Evolutionary conservation across 1,284 basidiomycete genomes (phyloP).

Genomic region (Austropuccinia psidii): DNA sequence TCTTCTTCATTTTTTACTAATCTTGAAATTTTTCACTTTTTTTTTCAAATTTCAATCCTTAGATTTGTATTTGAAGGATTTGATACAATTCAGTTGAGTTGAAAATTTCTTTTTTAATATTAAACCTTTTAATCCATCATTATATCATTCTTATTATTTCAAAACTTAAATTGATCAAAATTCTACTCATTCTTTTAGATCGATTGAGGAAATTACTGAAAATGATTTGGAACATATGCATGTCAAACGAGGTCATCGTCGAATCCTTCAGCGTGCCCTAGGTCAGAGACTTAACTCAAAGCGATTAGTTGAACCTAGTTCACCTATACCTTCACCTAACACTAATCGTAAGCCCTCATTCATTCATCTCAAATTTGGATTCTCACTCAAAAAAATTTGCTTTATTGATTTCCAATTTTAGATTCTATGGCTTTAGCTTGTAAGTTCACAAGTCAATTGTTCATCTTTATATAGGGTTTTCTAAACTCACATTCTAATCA

Average conservation of each 20-base stretch:
- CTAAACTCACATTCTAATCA: no score
- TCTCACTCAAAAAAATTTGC: background rate
- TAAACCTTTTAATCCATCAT: background rate
- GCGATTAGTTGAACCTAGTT: background rate
- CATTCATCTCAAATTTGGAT: no score
- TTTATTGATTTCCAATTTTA: background rate
- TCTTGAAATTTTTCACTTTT: conserved; percentile 3
- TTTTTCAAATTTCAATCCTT: background rate
- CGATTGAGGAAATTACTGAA: conserved; percentile 33
- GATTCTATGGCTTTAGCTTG: no score
- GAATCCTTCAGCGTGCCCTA: conserved; percentile 29
- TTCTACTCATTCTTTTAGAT: background rate
- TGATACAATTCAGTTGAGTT: conserved; percentile 13
- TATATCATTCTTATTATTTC: background rate
- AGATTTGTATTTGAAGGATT: conserved; percentile 31
- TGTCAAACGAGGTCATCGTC: conserved; percentile 31
- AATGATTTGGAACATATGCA: conserved; percentile 32
- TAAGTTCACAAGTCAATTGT: no score
- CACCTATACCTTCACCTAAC: background rate
- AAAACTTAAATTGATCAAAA: background rate
- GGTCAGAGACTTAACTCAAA: background rate
- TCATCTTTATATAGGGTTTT: no score
- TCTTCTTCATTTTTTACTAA: background rate
- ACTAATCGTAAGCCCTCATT: background rate
- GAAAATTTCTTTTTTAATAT: background rate